Conservation (phyloP, 2,329 filamentous ascomycete genomes). For the Neofusicoccum ribis region DNA sequence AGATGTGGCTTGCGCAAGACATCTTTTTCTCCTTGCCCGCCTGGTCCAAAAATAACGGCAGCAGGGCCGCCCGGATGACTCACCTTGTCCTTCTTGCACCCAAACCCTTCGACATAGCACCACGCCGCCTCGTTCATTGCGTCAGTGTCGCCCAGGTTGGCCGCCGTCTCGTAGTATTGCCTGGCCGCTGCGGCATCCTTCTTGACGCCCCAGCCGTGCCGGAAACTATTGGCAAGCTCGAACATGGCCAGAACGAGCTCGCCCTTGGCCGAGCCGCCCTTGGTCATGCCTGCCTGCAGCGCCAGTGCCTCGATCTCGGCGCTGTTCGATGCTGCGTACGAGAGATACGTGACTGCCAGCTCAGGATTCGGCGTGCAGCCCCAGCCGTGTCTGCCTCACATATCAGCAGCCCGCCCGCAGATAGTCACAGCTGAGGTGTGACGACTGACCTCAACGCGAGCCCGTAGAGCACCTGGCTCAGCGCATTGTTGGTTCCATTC, state of each 20-base stretch:
- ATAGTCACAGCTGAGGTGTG: neutral
- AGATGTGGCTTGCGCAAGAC: slow-evolving; percentile 18
- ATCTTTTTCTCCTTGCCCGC: neutral
- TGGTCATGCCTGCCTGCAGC: slow-evolving; percentile 82
- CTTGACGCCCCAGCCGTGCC: slow-evolving; percentile 88
- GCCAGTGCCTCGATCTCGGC: slow-evolving; percentile 84
- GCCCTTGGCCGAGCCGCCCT: slow-evolving; percentile 91
- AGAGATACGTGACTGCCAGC: slow-evolving; percentile 79
- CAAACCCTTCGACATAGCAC: slow-evolving; percentile 97
- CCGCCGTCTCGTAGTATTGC: slow-evolving; percentile 96
- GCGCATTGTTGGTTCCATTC: slow-evolving; percentile 81
- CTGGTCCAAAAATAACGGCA: neutral
- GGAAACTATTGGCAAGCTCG: slow-evolving; percentile 88
- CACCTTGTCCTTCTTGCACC: slow-evolving; percentile 98
- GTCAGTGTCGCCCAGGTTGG: slow-evolving; percentile 93
- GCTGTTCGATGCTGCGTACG: slow-evolving; percentile 84
- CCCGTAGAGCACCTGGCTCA: slow-evolving; percentile 94
- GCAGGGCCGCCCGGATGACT: slow-evolving; percentile 41
- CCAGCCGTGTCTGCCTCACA: slow-evolving; percentile 76
- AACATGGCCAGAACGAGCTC: slow-evolving; percentile 96
- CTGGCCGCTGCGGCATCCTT: slow-evolving; percentile 82
- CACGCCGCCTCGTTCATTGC: slow-evolving; percentile 96
- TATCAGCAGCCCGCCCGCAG: slow-evolving; percentile 3
- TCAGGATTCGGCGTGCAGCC: slow-evolving; percentile 73
- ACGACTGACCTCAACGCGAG: slow-evolving; percentile 75